Base-by-base conservation (phyloP, 345 rosid species). In the Citrus maxima region DNA sequence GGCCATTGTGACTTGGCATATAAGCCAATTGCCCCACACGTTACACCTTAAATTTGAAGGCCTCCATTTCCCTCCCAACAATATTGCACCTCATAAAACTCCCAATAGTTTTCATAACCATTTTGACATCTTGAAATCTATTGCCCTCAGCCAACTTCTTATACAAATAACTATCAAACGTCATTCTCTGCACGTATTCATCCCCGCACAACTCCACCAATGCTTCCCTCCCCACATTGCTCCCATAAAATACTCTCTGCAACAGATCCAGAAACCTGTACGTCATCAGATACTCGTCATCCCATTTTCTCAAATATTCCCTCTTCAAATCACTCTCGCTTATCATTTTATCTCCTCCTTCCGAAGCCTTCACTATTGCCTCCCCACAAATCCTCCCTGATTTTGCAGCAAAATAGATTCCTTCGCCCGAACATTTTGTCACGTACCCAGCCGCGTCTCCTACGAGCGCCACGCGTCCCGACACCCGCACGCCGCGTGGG, bases 361-460 rank as follows among this genome's bases (percentile, higher is more conserved):
- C 90, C 13, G 93, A 91, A 19, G 89, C 90, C 77, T 70, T 86
- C 75, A 90, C 92, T 12, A 91, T 86, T 2, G 85, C 95, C 58
- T 91, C 92, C 18, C 91, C 91, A 68, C 92, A 87, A 85, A 90
- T 88, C 62, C 91, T 78, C 46, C 93, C 92, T 0, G 91, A 88
- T n/a, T 87, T 91, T n/a, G 93, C 91, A 27, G 92, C 93, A 32
- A 91, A 91, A 54, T 90, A 90, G 12, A 91, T 91, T 25, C 95
- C 93, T 72, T 91, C 93, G 2, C 93, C 93, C 3, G 93, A 88
- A 59, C 93, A 88, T 63, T 88, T 91, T 0, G 90, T 88, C 24
- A 91, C 93, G 59, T 88, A 90, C 34, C 95, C 92, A 1, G 93
- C 95, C 5, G 92, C 95, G 24, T 91, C 95, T 8, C 95, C 93